Evolutionary conservation across 2,329 filamentous ascomycete species (phyloP).

Genomic region (Stagonosporopsis rhizophila): DNA sequence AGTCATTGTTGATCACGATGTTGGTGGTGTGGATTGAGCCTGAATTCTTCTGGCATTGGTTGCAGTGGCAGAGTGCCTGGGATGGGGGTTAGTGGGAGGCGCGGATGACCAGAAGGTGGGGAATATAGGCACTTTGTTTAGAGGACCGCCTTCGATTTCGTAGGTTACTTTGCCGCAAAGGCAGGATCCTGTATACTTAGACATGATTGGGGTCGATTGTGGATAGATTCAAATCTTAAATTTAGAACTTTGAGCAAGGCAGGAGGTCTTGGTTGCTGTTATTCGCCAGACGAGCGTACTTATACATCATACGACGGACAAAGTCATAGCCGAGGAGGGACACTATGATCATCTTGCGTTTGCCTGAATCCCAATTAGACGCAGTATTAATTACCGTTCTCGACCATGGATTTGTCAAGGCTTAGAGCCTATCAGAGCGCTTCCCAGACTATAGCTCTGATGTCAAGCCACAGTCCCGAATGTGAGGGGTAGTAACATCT

Average conservation of each 20-base stretch:
- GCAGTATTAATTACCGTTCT: not conserved
- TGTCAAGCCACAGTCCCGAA: not conserved
- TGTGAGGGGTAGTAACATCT: conserved; percentile 2
- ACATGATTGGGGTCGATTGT: not conserved
- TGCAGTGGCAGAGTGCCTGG: conserved; percentile 17
- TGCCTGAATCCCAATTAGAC: not conserved
- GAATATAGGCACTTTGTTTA: conserved; percentile 5
- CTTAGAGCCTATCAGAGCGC: conserved; percentile 1
- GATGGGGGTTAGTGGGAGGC: not conserved
- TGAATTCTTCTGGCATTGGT: conserved; percentile 16
- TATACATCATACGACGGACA: not conserved
- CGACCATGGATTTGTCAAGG: conserved; percentile 10
- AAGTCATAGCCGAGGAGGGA: not conserved
- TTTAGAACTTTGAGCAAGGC: not conserved
- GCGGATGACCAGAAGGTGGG: no score
- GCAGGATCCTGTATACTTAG: conserved; percentile 14
- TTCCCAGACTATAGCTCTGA: not conserved
- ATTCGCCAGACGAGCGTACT: not conserved
- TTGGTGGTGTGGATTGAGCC: conserved; percentile 12
- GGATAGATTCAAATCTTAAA: not conserved
- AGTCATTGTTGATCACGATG: conserved; percentile 13
- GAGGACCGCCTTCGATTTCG: conserved; percentile 11
- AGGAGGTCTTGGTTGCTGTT: not conserved
- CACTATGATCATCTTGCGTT: not conserved
- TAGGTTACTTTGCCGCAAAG: conserved; percentile 18